These are phyloP conservation scores for Zymoseptoria crescenta DNA, from an alignment of 2,329 filamentous ascomycete genomes.

Conservation along the genomic window DNA sequence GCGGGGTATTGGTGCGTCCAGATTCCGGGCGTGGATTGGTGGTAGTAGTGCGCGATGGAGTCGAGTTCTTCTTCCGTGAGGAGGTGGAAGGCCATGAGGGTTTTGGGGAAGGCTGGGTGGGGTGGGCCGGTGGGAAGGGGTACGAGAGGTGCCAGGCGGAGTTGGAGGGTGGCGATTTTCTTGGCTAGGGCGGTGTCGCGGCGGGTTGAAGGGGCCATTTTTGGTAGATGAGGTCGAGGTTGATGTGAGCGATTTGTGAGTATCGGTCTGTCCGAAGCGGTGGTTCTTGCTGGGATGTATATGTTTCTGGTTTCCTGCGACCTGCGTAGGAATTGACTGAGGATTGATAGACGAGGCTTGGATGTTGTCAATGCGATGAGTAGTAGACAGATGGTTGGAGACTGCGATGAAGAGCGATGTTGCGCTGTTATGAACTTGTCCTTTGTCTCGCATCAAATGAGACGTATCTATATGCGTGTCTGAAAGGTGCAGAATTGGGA, in stretches of 20 bases:
- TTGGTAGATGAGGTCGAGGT: neutral
- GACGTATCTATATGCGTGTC: neutral
- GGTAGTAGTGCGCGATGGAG: constrained; percentile 62
- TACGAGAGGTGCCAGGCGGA: constrained; percentile 59
- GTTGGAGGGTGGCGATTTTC: constrained; percentile 59
- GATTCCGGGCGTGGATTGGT: constrained; percentile 54
- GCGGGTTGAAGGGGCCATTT: constrained; percentile 28
- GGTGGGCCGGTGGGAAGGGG: constrained; percentile 48
- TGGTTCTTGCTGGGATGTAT: neutral
- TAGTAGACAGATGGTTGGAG: neutral
- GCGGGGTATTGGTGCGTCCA: constrained; percentile 57
- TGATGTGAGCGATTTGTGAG: neutral
- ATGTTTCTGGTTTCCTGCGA: constrained; percentile 6
- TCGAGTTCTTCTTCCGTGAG: constrained; percentile 65
- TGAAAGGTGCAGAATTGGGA: neutral
- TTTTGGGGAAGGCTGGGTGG: constrained; percentile 58
- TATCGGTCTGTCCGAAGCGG: neutral
- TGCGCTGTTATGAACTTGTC: constrained; percentile 3
- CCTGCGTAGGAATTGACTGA: constrained; percentile 12
- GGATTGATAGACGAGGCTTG: neutral
- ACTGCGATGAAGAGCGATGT: neutral
- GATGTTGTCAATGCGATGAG: neutral
- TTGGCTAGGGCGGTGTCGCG: constrained; percentile 39
- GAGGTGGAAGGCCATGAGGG: constrained; percentile 64
- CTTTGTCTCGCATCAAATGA: constrained; percentile 6